phyloP scores from a whole-genome alignment of 2,329 filamentous ascomycete species.

The Cytospora chrysosperma region DNA sequence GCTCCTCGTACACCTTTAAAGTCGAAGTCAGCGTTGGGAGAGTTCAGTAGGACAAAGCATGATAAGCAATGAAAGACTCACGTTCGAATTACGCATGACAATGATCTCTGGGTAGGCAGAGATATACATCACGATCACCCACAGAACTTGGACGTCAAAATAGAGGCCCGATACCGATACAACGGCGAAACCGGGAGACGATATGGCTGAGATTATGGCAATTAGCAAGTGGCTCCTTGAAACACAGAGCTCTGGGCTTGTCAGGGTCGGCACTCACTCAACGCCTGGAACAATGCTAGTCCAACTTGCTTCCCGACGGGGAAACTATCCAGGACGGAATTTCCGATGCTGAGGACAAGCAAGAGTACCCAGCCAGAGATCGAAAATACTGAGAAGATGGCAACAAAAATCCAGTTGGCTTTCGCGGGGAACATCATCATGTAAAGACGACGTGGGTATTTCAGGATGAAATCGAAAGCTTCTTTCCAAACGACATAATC shows the following conservation, averaged over 20 bases:
- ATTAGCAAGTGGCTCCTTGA: background rate
- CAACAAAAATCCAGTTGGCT: slow-evolving; percentile 48
- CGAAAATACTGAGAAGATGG: slow-evolving; percentile 47
- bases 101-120: slow-evolving; percentile 46
- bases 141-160: slow-evolving; percentile 41
- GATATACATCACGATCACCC: slow-evolving; percentile 49
- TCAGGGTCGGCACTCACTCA: slow-evolving; percentile 10
- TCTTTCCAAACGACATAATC: slow-evolving; percentile 39
- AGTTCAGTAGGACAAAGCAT: background rate
- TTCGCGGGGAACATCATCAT: slow-evolving; percentile 63
- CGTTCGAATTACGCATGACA: slow-evolving; percentile 53
- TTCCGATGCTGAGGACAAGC: slow-evolving; percentile 52
- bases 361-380: slow-evolving; percentile 53
- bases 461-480: slow-evolving; percentile 49
- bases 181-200: slow-evolving; percentile 55
- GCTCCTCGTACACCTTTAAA: slow-evolving; percentile 51
- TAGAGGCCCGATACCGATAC: slow-evolving; percentile 47
- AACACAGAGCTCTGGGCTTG: no score
- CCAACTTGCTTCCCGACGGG: slow-evolving; percentile 47
- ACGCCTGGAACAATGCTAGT: slow-evolving; percentile 52
- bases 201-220: slow-evolving; percentile 34
- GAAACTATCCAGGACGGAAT: slow-evolving; percentile 44
- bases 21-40: background rate
- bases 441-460: slow-evolving; percentile 58
- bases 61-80: background rate